Evolutionary conservation across 1,139 yeast genomes (phyloP).

Genomic region (Debaryomyces psychrophilus): DNA sequence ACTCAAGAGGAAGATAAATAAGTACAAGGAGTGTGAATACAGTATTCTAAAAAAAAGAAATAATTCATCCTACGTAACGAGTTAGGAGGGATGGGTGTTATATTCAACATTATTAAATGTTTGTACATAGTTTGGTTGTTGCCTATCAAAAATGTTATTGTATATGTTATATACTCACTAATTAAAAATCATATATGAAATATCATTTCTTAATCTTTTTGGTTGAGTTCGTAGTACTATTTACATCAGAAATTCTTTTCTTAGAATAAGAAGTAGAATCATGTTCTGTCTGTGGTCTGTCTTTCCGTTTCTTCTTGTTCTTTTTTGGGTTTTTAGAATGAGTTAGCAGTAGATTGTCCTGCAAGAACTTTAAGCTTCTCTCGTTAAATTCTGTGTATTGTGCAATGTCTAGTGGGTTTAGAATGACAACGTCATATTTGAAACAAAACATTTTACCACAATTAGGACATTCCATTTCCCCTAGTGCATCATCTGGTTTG

Average conservation of each 20-base stretch:
- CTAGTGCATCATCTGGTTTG: background rate
- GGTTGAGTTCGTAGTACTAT: background rate
- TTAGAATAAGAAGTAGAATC: constrained; percentile 8
- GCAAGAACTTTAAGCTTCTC: constrained; percentile 37
- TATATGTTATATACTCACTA: constrained; percentile 2
- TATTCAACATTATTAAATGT: background rate
- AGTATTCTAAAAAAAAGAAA: background rate
- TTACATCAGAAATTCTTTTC: constrained; percentile 7
- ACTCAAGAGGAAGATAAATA: constrained; percentile 13
- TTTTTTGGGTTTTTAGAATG: constrained; percentile 52
- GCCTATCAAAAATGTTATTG: background rate
- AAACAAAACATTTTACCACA: constrained; percentile 30
- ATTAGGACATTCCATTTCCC: constrained; percentile 33
- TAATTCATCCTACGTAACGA: background rate
- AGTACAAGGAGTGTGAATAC: background rate
- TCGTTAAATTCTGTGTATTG: constrained; percentile 36
- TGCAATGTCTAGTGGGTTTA: constrained; percentile 27
- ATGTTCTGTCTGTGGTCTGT: constrained; percentile 13
- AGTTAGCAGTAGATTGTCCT: constrained; percentile 30
- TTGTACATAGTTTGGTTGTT: constrained; percentile 9
- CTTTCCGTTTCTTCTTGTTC: constrained; percentile 26
- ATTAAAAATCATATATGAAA: background rate
- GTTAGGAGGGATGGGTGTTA: background rate
- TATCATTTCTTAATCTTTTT: constrained; percentile 2
- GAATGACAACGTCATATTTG: constrained; percentile 35